A percentile compares a stretch with the other conserved stretches of the same genome.
These are phyloP conservation scores for Chamaecrista fasciculata DNA, from an alignment of 306 rosid species.

Conservation along the genomic window DNA sequence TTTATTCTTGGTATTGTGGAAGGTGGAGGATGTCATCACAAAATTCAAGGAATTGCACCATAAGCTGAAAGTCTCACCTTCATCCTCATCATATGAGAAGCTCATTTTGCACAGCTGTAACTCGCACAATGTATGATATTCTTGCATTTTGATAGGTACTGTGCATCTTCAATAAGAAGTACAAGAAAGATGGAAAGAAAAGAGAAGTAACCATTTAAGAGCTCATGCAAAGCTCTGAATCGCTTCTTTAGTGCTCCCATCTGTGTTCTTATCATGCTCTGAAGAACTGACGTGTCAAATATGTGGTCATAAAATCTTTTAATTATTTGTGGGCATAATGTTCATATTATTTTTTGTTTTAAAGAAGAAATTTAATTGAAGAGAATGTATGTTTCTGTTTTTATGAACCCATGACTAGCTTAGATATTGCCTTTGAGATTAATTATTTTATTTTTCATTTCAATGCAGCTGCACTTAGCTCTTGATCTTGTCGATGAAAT, in stretches of 20 bases:
- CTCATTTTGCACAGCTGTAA: slow-evolving; percentile 63
- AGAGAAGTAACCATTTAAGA: not conserved
- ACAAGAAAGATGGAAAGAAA: slow-evolving; percentile 20
- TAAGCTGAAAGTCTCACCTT: slow-evolving; percentile 56
- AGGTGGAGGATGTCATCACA: slow-evolving; percentile 72
- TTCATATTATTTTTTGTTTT: not conserved
- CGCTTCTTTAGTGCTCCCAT: not conserved
- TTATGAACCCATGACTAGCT: not conserved
- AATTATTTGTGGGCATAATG: not conserved
- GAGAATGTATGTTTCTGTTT: not conserved
- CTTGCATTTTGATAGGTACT: slow-evolving; percentile 19
- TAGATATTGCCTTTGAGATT: slow-evolving; percentile 5
- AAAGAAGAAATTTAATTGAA: not conserved
- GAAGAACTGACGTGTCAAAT: not conserved
- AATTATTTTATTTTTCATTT: slow-evolving; percentile 10
- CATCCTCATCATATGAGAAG: slow-evolving; percentile 58
- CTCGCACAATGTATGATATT: slow-evolving; percentile 56
- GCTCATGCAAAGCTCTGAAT: not conserved
- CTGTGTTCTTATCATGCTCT: not conserved
- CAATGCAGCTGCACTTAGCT: slow-evolving; percentile 29
- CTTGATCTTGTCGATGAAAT: slow-evolving; percentile 50
- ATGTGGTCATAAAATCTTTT: not conserved
- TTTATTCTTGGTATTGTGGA: slow-evolving; percentile 41
- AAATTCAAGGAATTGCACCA: slow-evolving; percentile 62
- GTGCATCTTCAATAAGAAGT: not conserved